These are phyloP conservation scores for Magnusiomyces suaveolens DNA, from an alignment of 1,139 yeast species.

Conservation along the genomic window DNA sequence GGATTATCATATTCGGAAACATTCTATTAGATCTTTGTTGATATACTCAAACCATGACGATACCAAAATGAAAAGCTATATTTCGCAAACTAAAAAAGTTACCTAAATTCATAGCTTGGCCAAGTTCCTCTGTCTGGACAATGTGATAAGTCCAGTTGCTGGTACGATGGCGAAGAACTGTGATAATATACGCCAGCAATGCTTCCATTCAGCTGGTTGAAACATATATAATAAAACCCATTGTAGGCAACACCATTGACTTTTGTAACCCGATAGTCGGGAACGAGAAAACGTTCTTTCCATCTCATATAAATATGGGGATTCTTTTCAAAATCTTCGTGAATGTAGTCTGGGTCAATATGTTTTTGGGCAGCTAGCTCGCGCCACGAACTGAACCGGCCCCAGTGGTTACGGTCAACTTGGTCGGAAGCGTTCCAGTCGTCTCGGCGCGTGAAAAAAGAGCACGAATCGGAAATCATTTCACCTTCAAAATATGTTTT, in stretches of 20 bases:
- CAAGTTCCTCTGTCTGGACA: slow-evolving; percentile 35
- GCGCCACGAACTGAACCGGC: slow-evolving; percentile 56
- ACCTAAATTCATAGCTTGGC: slow-evolving; percentile 34
- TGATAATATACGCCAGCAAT: slow-evolving; percentile 78
- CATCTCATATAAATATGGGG: slow-evolving; percentile 78
- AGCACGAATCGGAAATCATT: slow-evolving; percentile 54
- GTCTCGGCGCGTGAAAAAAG: slow-evolving; percentile 39
- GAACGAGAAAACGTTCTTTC: slow-evolving; percentile 82
- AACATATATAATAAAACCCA: slow-evolving; percentile 82
- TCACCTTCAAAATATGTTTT: slow-evolving; percentile 84
- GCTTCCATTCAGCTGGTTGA: slow-evolving; percentile 66
- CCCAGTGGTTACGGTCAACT: slow-evolving; percentile 82
- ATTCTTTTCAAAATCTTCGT: slow-evolving; percentile 30
- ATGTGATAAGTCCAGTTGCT: slow-evolving; percentile 49
- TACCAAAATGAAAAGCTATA: no score
- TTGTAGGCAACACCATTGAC: slow-evolving; percentile 75
- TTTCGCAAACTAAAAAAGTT: no score
- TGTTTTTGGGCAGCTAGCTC: slow-evolving; percentile 29
- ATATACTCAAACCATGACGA: no score
- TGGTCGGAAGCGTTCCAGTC: slow-evolving; percentile 56
- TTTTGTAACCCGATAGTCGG: slow-evolving; percentile 58
- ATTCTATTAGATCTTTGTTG: no score
- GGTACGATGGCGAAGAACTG: slow-evolving; percentile 65
- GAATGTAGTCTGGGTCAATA: slow-evolving; percentile 26
- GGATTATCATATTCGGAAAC: no score